phyloP scores from a whole-genome alignment of 2,329 filamentous ascomycete species.

The Amauroascus verrucosus region DNA sequence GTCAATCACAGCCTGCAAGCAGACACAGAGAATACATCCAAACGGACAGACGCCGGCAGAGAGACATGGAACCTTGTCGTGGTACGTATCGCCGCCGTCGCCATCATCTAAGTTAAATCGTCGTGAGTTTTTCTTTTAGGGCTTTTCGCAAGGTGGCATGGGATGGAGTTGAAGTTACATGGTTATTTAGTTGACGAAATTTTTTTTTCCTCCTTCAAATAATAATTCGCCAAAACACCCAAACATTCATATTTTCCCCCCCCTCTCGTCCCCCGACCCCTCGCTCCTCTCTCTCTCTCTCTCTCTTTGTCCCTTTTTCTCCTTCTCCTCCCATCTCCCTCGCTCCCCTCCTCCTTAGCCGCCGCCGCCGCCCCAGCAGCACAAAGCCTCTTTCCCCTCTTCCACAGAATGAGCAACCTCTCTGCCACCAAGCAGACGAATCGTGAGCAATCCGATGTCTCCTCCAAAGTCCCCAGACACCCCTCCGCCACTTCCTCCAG shows the following conservation, averaged over 20 bases:
- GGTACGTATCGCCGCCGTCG: neutral
- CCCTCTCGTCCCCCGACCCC: neutral
- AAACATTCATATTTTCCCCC: slow-evolving; percentile 7
- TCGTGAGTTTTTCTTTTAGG: too few species aligned
- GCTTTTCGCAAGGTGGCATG: slow-evolving; percentile 1
- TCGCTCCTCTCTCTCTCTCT: slow-evolving; percentile 15
- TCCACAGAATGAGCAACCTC: slow-evolving; percentile 31
- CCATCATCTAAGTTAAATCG: too few species aligned
- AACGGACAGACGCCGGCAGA: too few species aligned
- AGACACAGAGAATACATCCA: neutral
- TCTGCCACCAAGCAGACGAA: slow-evolving; percentile 22
- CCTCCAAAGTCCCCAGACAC: slow-evolving; percentile 34
- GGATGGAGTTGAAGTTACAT: slow-evolving; percentile 4
- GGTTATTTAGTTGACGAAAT: neutral
- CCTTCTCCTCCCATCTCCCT: neutral
- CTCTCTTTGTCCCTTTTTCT: slow-evolving; percentile 20
- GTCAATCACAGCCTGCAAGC: neutral
- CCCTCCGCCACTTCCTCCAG: slow-evolving; percentile 38
- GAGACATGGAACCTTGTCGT: slow-evolving; percentile 1
- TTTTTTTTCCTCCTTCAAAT: neutral
- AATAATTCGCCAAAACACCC: neutral
- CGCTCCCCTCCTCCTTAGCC: slow-evolving; percentile 14
- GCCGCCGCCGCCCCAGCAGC: slow-evolving; percentile 16
- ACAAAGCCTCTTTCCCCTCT: slow-evolving; percentile 20
- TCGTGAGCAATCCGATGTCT: slow-evolving; percentile 26